Evolutionary conservation across 495 filamentous ascomycete genomes (phyloP).

Genomic region (Hyaloscypha variabilis): DNA sequence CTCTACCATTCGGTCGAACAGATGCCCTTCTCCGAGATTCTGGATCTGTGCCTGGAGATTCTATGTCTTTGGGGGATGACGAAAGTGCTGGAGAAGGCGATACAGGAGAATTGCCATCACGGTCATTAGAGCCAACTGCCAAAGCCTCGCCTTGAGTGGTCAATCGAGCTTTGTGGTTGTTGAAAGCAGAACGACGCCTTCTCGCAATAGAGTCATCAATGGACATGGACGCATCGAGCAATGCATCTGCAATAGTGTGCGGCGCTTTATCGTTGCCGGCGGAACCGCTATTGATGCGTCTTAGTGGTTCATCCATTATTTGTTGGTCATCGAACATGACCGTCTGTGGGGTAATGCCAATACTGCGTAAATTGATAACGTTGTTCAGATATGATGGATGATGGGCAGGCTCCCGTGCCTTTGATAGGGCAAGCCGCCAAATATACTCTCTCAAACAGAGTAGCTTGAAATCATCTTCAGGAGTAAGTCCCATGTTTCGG

Average conservation of each 20-base stretch:
- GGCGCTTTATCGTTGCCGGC: constrained; percentile 46
- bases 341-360: constrained; percentile 79
- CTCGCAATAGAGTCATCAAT: constrained; percentile 70
- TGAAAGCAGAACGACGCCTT: constrained; percentile 57
- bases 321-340: constrained; percentile 85
- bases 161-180: constrained; percentile 51
- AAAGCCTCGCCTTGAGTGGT: constrained; percentile 29
- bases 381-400: constrained; percentile 56
- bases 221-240: constrained; percentile 89
- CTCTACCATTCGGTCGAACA: constrained; percentile 31
- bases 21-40: constrained; percentile 17
- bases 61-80: constrained; percentile 17
- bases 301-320: constrained; percentile 45
- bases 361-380: constrained; percentile 68
- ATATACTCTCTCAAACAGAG: constrained; percentile 87
- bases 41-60: constrained; percentile 20
- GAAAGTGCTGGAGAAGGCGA: constrained; percentile 24
- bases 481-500: constrained; percentile 77
- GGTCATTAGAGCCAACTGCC: background rate
- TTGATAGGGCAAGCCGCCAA: constrained; percentile 71
- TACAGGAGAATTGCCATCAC: constrained; percentile 30
- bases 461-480: constrained; percentile 90
- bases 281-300: constrained; percentile 21
- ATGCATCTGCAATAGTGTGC: constrained; percentile 84
- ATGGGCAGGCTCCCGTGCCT: constrained; percentile 53